Base-by-base conservation (phyloP, 371 early-diverging fungal species). In the Mucor saturninus region DNA sequence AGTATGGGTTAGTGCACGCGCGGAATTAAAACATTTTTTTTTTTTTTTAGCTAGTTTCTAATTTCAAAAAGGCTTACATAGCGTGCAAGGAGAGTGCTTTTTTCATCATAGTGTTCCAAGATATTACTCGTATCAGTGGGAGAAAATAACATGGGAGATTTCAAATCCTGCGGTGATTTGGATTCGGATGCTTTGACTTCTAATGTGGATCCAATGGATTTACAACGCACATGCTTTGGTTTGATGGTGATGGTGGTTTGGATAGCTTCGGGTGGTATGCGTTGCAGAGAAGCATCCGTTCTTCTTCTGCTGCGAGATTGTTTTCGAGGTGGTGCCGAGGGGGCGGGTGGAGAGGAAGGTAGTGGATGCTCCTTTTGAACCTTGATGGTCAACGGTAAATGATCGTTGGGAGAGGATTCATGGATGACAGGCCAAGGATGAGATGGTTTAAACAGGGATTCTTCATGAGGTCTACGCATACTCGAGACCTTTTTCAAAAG, bases 81-180 rank as follows among this genome's bases (percentile, higher is more conserved):
- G 13, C 79, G 79, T 38, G 88, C 77, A 31, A 79, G 65, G 0
- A 79, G 67, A 35, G 76, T 61, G 3, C 83, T 83, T 48, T 75
- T 77, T 61, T 87, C 84, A 54, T 76, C 75, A 21, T 74, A 71
- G 6, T 88, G 39, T 11, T 55, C 65, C 42, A 65, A 30, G 40
- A 29, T 54, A 15, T 55, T 48, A 13, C 32, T 4, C 2, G 26
- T 29, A 1, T 38, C 40, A 6, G 39, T 48, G 11, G 56, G 56
- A 28, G 56, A 56, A 11, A 39, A 28, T 29, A 55, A 21, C 21
- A 21, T 21, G 21, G 21, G 21, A 21, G 21, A 21, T 21, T 21
- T 21, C 21, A 21, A 21, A 21, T 21, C 21, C 21, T 21, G 10
- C 10, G 57, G 14, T 57, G 46, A 31, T 28, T 29, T 57, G n/a